Percentiles rank a stretch among this genome's conserved stretches.
These are phyloP conservation scores for Lipomyces orientalis DNA, from an alignment of 805 yeast genomes.

Conservation along the genomic window DNA sequence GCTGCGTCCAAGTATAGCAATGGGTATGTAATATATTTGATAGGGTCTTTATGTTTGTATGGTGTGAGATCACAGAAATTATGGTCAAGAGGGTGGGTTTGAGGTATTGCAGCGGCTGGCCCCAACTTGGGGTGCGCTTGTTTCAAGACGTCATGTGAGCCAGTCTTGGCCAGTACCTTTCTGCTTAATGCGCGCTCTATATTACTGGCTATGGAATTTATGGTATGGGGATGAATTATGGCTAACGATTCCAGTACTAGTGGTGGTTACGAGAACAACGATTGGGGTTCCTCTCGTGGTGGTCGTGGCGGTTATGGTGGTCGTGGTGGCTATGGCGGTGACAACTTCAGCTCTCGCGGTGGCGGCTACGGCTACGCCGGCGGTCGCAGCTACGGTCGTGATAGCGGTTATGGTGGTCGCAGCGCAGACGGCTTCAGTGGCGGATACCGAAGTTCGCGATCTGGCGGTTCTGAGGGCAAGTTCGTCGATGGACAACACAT, in stretches of 20 bases:
- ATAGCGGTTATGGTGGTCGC: slow-evolving; percentile 40
- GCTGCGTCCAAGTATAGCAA: slow-evolving; percentile 15
- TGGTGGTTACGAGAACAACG: neutral
- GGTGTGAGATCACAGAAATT: neutral
- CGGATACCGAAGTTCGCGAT: slow-evolving; percentile 39
- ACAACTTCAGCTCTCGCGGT: slow-evolving; percentile 32
- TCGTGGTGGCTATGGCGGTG: slow-evolving; percentile 10
- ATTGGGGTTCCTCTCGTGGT: slow-evolving; percentile 7
- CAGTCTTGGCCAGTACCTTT: neutral
- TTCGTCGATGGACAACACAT: slow-evolving; percentile 88
- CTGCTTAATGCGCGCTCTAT: neutral
- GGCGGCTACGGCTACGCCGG: slow-evolving; percentile 35
- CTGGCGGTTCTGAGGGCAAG: slow-evolving; percentile 63
- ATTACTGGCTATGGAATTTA: neutral
- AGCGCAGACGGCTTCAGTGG: slow-evolving; percentile 36
- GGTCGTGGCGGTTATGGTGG: slow-evolving; percentile 16
- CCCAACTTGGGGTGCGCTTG: neutral
- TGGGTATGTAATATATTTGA: slow-evolving; percentile 8
- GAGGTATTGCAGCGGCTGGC: neutral
- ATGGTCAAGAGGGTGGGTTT: neutral
- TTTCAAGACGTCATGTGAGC: neutral
- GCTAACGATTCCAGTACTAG: neutral
- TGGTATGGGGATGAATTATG: neutral
- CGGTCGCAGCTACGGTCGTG: slow-evolving; percentile 27
- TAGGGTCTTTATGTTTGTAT: neutral